phyloP scores from a whole-genome alignment of 345 rosid genomes.

The Citrus australasica region DNA sequence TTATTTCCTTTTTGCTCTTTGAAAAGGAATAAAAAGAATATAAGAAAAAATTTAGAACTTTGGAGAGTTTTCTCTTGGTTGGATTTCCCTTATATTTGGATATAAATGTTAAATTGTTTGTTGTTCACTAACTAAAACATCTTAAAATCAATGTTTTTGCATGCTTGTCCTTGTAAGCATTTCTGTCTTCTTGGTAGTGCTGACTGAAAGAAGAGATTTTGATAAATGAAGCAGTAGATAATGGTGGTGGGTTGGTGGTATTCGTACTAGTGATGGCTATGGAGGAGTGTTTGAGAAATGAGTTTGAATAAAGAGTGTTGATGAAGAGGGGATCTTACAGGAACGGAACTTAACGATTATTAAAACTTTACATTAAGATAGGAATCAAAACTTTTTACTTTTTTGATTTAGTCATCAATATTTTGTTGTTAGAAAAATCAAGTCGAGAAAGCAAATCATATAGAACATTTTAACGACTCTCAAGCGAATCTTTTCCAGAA shows the following conservation, averaged over 20 bases:
- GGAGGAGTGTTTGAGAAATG: background rate
- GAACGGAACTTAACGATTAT: background rate
- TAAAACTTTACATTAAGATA: background rate
- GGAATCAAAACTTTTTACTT: background rate
- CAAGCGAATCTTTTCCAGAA: background rate
- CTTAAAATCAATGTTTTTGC: background rate
- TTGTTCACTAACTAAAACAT: background rate
- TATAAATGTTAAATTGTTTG: background rate
- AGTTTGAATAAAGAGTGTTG: background rate
- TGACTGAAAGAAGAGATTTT: background rate
- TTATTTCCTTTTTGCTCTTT: too few relatives aligned
- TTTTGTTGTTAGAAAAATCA: background rate
- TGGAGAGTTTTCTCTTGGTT: too few relatives aligned
- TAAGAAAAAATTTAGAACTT: too few relatives aligned
- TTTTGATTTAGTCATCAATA: too few relatives aligned
- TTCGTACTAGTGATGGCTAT: background rate
- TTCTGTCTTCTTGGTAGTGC: background rate
- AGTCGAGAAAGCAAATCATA: background rate
- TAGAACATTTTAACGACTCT: background rate
- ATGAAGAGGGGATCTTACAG: background rate
- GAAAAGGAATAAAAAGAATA: too few relatives aligned
- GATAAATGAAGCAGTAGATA: background rate
- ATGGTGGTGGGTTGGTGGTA: background rate
- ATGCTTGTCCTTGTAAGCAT: background rate
- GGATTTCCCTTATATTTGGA: background rate